Base-by-base conservation (phyloP, 495 filamentous ascomycete species). In the Xylaria acuta region DNA sequence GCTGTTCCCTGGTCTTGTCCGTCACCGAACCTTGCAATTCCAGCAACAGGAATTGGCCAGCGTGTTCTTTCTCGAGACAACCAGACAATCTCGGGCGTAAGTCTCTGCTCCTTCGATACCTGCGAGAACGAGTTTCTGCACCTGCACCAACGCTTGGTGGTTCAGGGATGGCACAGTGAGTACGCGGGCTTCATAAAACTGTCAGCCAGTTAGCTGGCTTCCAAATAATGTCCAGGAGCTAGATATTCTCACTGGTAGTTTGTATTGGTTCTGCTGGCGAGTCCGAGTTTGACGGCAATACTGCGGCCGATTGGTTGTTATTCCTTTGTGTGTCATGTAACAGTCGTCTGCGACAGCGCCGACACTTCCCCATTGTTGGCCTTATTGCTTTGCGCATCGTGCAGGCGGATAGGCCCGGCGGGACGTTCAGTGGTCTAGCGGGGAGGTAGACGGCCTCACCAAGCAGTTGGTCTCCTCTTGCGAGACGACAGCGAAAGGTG, bases 371-470 rank as follows among this genome's bases (percentile, higher is more conserved):
- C 30, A 43, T 16, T 20, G 43, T 63, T 22, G 77, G 77, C 4
- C 66, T 72, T 22, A 70, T 72, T 7, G 75, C 77, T 43, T 11
- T 36, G 14, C 36, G 45, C 30, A 62, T 8, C 36, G 3, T 34
- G 64, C 77, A 79, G 9, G 51, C 25, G 12, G 73, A 45, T 0
- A 74, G 1, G 3, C 77, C 73, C 0, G 73, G 56, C 2, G 72
- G 75, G 1, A 70, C 27, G 56, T 71, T 73, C 8, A 72, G 60
- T 38, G 16, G 66, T 11, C 38, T 65, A 43, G 71, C 66, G 1
- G 75, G 77, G 16, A 77, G 69, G 58, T 72, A 74, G 36, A 76
- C 71, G 1, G 75, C 32, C 64, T 71, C 54, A 8, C 65, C 56
- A 0, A 77, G 71, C 18, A 66, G 14, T 8, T 71, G 59, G 32